Evolutionary conservation across 2,329 filamentous ascomycete species (phyloP).

Genomic region (Ophiostoma novo-ulmi): DNA sequence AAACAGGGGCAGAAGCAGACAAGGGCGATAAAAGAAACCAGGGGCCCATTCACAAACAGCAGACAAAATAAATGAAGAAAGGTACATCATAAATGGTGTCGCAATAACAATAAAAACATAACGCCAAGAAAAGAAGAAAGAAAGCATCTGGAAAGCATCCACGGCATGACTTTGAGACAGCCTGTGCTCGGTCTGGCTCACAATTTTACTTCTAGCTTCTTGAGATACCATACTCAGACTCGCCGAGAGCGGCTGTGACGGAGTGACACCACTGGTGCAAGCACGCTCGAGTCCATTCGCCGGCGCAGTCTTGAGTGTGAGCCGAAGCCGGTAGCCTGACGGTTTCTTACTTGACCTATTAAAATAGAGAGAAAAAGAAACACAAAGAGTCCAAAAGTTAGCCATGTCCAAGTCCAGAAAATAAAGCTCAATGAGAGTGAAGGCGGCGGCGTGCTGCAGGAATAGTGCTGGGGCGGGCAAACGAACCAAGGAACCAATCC

Average conservation of each 20-base stretch:
- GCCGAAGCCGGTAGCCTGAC: conserved; percentile 16
- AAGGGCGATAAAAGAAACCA: neutral
- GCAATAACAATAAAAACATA: neutral
- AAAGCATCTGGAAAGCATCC: neutral
- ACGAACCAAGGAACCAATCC: conserved; percentile 57
- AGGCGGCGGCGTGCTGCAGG: conserved; percentile 19
- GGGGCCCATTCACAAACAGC: neutral
- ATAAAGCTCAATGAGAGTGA: neutral
- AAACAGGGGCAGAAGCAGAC: no score
- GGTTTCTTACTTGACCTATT: conserved; percentile 26
- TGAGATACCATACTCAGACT: conserved; percentile 3
- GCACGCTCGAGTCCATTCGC: conserved; percentile 20
- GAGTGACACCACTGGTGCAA: conserved; percentile 16
- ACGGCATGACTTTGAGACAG: neutral
- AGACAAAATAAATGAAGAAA: neutral
- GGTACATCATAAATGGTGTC: neutral
- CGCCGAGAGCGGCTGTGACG: conserved; percentile 22
- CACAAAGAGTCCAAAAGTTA: neutral
- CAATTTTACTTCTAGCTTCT: neutral
- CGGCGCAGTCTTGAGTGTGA: conserved; percentile 20
- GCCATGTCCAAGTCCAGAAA: neutral
- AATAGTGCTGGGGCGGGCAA: conserved; percentile 36
- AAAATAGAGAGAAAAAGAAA: neutral
- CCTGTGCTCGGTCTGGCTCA: neutral
- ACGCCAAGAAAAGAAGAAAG: neutral